A percentile compares a stretch with the other conserved stretches of the same genome.
Conservation (phyloP, 2,329 filamentous ascomycete genomes). For the Fusarium lateritium region DNA sequence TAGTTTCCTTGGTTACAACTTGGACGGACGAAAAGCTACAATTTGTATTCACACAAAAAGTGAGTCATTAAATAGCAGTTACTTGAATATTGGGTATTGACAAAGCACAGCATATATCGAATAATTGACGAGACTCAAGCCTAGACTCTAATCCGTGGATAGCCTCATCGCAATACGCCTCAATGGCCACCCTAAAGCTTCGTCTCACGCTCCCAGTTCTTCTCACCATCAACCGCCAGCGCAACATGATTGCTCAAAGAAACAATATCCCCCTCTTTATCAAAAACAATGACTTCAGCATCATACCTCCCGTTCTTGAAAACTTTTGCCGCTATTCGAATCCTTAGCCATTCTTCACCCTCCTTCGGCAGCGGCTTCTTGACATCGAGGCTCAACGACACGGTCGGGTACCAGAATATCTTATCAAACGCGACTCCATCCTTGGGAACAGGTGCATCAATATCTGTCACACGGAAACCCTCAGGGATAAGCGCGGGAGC, state of each 20-base stretch:
- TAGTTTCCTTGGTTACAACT: too few species aligned
- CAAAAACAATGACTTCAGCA: constrained; percentile 77
- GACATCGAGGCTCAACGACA: constrained; percentile 81
- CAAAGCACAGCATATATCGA: too few species aligned
- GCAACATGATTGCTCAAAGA: constrained; percentile 53
- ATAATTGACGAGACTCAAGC: not conserved
- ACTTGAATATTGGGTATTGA: too few species aligned
- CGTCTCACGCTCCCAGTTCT: constrained; percentile 38
- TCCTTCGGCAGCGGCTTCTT: constrained; percentile 78
- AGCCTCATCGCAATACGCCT: not conserved
- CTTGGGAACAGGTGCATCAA: constrained; percentile 35
- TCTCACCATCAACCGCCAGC: constrained; percentile 48
- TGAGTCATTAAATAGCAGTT: too few species aligned
- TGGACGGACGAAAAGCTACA: too few species aligned
- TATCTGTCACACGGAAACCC: constrained; percentile 55
- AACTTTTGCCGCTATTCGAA: constrained; percentile 74
- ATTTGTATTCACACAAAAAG: too few species aligned
- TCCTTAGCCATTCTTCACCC: constrained; percentile 81
- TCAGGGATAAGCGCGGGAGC: constrained; percentile 78
- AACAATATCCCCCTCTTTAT: constrained; percentile 56
- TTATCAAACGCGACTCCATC: constrained; percentile 48
- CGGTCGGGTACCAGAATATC: constrained; percentile 81
- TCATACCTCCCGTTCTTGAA: constrained; percentile 82
- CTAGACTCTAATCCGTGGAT: not conserved
- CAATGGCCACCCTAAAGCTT: constrained; percentile 55